Conservation (phyloP, 495 filamentous ascomycete species). For the Platismatia glauca region DNA sequence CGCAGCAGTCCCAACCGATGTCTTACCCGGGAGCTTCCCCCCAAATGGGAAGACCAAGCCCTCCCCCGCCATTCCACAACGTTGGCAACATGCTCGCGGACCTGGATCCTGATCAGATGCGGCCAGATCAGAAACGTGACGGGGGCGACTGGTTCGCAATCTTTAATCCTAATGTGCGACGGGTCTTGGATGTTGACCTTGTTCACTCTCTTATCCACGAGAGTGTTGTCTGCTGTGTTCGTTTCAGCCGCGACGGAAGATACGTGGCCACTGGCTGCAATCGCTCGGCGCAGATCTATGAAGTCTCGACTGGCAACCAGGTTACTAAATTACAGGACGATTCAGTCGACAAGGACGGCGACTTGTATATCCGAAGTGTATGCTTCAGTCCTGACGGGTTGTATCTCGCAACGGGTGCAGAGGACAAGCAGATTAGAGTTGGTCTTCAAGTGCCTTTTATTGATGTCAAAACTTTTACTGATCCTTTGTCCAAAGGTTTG, state of each 20-base stretch:
- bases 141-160: conserved; percentile 80
- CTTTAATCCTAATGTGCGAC: conserved; percentile 77
- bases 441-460: conserved; percentile 29
- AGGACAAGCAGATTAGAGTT: conserved; percentile 86
- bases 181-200: conserved; percentile 76
- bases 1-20: conserved; percentile 74
- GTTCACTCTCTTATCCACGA: conserved; percentile 81
- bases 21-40: conserved; percentile 78
- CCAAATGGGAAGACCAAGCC: conserved; percentile 77
- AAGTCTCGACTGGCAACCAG: conserved; percentile 68
- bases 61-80: conserved; percentile 49
- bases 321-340: conserved; percentile 76
- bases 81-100: conserved; percentile 80
- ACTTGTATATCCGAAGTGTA: conserved; percentile 84
- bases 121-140: conserved; percentile 73
- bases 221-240: conserved; percentile 83
- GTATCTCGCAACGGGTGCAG: conserved; percentile 80
- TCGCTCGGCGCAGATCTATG: conserved; percentile 81
- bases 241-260: conserved; percentile 82
- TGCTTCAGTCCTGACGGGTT: conserved; percentile 89
- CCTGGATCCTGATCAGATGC: conserved; percentile 74
- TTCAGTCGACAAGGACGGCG: conserved; percentile 69
- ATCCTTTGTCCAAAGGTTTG: conserved; percentile 54
- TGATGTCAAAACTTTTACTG: conserved; percentile 10
- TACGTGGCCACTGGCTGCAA: conserved; percentile 88